These are phyloP conservation scores for Echinochloa phyllopogon DNA, from an alignment of 176 grass and related monocot genomes.

Conservation along the genomic window DNA sequence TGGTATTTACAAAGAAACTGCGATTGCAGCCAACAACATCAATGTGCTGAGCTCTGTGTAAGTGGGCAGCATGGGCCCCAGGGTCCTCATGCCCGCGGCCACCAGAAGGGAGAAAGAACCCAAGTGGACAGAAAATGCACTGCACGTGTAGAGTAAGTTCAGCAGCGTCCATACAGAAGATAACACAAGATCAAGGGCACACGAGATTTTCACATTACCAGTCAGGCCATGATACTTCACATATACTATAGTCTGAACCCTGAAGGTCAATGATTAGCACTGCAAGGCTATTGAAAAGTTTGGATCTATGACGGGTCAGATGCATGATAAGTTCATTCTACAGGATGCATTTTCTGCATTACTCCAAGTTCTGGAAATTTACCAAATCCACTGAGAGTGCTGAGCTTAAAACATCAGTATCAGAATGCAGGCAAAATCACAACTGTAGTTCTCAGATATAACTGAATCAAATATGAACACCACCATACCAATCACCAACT, in stretches of 20 bases:
- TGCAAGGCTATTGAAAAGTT: not conserved
- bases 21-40: slow-evolving; percentile 12
- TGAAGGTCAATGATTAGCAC: not conserved
- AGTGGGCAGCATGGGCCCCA: slow-evolving; percentile 50
- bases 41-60: slow-evolving; percentile 4
- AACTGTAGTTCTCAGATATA: not conserved
- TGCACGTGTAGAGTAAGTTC: not conserved
- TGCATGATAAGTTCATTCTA: not conserved
- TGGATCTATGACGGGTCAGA: not conserved
- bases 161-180: not conserved
- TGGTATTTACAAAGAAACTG: slow-evolving; percentile 34
- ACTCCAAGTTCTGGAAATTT: not conserved
- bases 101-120: slow-evolving; percentile 7
- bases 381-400: not conserved
- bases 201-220: not conserved
- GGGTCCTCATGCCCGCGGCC: slow-evolving; percentile 39
- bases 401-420: not conserved
- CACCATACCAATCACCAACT: not conserved
- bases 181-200: not conserved
- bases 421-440: not conserved
- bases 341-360: not conserved
- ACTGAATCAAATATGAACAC: slow-evolving; percentile 7
- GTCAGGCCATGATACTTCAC: not conserved
- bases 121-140: not conserved
- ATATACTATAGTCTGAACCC: not conserved